A percentile compares a stretch with the other conserved stretches of the same genome.
These are phyloP conservation scores for Candida odintsovae DNA, from an alignment of 805 yeast genomes.

Conservation along the genomic window DNA sequence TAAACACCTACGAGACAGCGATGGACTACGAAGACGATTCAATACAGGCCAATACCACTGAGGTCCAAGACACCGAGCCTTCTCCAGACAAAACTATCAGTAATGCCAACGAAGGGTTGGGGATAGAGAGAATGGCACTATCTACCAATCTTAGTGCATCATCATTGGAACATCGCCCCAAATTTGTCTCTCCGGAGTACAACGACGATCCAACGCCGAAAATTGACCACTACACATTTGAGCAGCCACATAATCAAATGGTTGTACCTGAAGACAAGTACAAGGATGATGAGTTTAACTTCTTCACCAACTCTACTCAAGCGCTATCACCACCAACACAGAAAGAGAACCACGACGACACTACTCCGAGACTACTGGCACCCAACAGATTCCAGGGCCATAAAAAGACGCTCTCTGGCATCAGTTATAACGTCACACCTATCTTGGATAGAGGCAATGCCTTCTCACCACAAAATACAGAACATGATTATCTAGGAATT, in stretches of 20 bases:
- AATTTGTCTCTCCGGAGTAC: constrained; percentile 1
- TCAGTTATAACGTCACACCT: constrained; percentile 16
- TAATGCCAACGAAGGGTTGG: constrained; percentile 8
- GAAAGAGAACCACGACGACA: constrained; percentile 2
- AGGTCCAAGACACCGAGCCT: not conserved
- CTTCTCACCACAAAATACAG: not conserved
- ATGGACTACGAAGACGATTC: constrained; percentile 8
- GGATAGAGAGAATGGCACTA: constrained; percentile 11
- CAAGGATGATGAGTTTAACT: not conserved
- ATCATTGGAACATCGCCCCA: not conserved
- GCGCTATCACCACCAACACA: too few species aligned
- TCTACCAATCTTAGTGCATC: not conserved
- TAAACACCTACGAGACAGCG: constrained; percentile 19
- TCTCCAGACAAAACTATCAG: not conserved
- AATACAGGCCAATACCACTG: not conserved
- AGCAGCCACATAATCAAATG: not conserved
- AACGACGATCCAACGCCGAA: constrained; percentile 21
- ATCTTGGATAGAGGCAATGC: constrained; percentile 1
- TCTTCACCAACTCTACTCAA: not conserved
- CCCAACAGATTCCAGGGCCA: not conserved
- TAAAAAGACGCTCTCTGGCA: constrained; percentile 1
- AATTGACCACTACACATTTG: constrained; percentile 5
- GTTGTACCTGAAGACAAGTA: not conserved
- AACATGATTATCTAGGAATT: not conserved
- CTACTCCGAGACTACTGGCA: constrained; percentile 8